Evolutionary conservation across 2,329 filamentous ascomycete species (phyloP).

Genomic region (Colletotrichum gigasporum): DNA sequence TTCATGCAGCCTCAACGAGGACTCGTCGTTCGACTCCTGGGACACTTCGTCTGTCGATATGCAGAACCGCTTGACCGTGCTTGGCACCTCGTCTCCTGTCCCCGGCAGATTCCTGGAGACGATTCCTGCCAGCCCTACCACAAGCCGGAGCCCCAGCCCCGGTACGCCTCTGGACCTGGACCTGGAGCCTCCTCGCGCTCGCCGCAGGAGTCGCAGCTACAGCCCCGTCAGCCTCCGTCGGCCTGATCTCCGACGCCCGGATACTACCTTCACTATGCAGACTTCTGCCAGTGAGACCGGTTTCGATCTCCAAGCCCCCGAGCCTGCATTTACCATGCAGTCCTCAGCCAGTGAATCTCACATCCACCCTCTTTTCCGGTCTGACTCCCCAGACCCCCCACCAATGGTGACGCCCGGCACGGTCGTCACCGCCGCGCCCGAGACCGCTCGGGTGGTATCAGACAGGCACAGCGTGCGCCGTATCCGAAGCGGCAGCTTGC

Average conservation of each 20-base stretch:
- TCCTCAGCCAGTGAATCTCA: slow-evolving; percentile 66
- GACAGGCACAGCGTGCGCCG: slow-evolving; percentile 61
- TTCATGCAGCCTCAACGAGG: slow-evolving; percentile 47
- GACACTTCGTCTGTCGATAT: slow-evolving; percentile 75
- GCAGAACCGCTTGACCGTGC: slow-evolving; percentile 66
- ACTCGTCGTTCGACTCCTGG: slow-evolving; percentile 80
- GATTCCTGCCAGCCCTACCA: slow-evolving; percentile 73
- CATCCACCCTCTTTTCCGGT: slow-evolving; percentile 82
- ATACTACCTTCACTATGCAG: slow-evolving; percentile 42
- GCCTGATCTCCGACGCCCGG: slow-evolving; percentile 35
- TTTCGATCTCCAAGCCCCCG: slow-evolving; percentile 19
- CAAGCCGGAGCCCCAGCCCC: slow-evolving; percentile 72
- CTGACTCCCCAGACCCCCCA: slow-evolving; percentile 74
- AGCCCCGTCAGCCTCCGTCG: slow-evolving; percentile 54
- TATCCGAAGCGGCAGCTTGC: slow-evolving; percentile 65
- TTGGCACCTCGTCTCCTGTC: slow-evolving; percentile 57
- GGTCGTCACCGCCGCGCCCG: slow-evolving; percentile 74
- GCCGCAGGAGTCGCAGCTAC: slow-evolving; percentile 60
- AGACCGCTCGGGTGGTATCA: slow-evolving; percentile 71
- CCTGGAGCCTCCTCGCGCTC: slow-evolving; percentile 57
- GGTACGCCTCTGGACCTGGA: slow-evolving; percentile 62
- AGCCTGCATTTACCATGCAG: slow-evolving; percentile 43
- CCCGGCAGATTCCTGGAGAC: slow-evolving; percentile 71
- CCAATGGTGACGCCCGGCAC: slow-evolving; percentile 75
- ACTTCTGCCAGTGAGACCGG: slow-evolving; percentile 60